A percentile compares a stretch with the other conserved stretches of the same genome.
Conservation (phyloP, 495 filamentous ascomycete species). For the Annulohypoxylon nitens region DNA sequence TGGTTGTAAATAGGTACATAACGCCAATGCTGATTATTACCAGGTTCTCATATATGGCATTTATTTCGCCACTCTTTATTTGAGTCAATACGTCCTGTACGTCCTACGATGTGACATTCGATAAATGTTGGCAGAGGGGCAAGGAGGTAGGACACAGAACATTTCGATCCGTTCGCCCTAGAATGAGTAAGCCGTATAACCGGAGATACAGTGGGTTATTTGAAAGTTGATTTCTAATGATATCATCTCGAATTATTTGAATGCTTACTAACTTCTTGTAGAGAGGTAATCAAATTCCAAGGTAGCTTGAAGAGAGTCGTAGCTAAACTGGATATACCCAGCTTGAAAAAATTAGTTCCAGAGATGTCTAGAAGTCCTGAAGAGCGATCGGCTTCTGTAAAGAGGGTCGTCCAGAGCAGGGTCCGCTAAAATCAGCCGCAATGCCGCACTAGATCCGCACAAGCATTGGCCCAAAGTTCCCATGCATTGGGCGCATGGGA, state of each 20-base stretch:
- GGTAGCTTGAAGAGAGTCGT: slow-evolving; percentile 3
- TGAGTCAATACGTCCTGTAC: no score
- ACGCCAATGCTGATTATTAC: no score
- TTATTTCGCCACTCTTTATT: no score
- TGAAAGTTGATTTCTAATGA: not conserved
- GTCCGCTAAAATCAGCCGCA: slow-evolving; percentile 32
- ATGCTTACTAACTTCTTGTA: no score
- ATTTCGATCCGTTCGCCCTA: no score
- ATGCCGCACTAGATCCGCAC: slow-evolving; percentile 36
- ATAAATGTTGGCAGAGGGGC: no score
- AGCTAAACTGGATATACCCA: slow-evolving; percentile 10
- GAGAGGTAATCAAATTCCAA: no score
- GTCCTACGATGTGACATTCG: no score
- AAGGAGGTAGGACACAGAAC: no score
- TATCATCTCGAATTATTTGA: not conserved
- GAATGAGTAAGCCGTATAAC: not conserved
- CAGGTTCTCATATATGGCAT: no score
- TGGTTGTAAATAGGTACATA: no score
- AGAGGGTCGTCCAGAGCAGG: slow-evolving; percentile 22
- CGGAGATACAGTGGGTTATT: not conserved
- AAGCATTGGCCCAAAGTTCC: slow-evolving; percentile 36
- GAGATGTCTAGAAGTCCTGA: slow-evolving; percentile 11
- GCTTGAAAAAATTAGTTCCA: slow-evolving; percentile 9
- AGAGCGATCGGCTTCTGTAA: slow-evolving; percentile 10
- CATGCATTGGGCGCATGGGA: slow-evolving; percentile 36